phyloP scores from a whole-genome alignment of 2,329 filamentous ascomycete genomes.

The Trichoderma endophyticum region DNA sequence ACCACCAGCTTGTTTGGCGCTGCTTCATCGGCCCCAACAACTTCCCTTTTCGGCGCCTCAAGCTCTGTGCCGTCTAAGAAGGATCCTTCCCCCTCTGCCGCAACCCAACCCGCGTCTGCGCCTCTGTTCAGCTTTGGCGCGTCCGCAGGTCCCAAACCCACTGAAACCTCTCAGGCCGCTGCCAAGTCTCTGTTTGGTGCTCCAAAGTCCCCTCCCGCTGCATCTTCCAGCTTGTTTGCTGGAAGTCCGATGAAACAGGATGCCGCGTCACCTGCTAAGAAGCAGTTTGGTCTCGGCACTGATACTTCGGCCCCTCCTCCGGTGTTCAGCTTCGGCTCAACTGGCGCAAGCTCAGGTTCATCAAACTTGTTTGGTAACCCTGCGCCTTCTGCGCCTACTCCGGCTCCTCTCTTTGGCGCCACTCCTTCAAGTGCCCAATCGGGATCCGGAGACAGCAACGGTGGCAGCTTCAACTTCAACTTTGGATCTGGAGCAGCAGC shows the following conservation, averaged over 20 bases:
- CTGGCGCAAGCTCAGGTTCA: constrained; percentile 31
- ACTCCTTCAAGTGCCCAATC: constrained; percentile 25
- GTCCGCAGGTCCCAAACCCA: constrained; percentile 27
- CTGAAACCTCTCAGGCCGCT: constrained; percentile 27
- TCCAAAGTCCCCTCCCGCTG: constrained; percentile 34
- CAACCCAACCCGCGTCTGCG: constrained; percentile 24
- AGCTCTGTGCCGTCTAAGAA: constrained; percentile 21
- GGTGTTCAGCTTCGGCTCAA: constrained; percentile 35
- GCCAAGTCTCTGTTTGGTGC: constrained; percentile 40
- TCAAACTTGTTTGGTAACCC: constrained; percentile 36
- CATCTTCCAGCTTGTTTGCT: constrained; percentile 35
- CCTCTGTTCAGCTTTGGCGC: constrained; percentile 36
- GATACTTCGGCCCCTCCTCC: constrained; percentile 27
- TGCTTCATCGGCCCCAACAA: not conserved
- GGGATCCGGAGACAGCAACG: constrained; percentile 1
- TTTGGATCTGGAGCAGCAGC: constrained; percentile 30
- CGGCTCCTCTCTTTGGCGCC: constrained; percentile 24
- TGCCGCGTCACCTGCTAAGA: constrained; percentile 38
- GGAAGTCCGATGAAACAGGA: constrained; percentile 46
- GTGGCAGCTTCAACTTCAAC: constrained; percentile 31
- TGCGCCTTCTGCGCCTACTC: constrained; percentile 22
- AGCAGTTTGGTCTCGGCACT: constrained; percentile 28
- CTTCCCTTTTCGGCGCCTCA: constrained; percentile 32
- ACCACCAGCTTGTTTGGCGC: constrained; percentile 21
- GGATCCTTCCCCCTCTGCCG: constrained; percentile 24